phyloP scores from a whole-genome alignment of 2,329 filamentous ascomycete species.

The Fusarium mangiferae region DNA sequence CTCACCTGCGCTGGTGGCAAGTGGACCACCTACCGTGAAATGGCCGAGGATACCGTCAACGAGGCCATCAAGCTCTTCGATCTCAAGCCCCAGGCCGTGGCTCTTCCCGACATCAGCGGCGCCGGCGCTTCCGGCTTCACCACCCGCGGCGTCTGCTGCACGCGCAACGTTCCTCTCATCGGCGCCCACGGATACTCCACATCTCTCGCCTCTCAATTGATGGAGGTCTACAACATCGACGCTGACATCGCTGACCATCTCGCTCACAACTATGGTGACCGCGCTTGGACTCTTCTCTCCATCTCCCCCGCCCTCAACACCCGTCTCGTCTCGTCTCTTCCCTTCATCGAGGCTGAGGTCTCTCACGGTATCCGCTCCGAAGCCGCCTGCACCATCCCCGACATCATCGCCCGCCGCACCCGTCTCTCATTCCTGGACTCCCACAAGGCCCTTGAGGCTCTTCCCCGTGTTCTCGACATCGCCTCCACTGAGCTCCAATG shows the following conservation, averaged over 20 bases:
- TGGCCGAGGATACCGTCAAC: slow-evolving; percentile 88
- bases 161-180: slow-evolving; percentile 76
- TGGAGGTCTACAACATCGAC: slow-evolving; percentile 52
- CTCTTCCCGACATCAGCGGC: slow-evolving; percentile 73
- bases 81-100: slow-evolving; percentile 63
- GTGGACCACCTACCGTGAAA: slow-evolving; percentile 90
- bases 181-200: slow-evolving; percentile 77
- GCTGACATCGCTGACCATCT: slow-evolving; percentile 55
- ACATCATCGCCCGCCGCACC: slow-evolving; percentile 76
- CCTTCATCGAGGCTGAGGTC: slow-evolving; percentile 79
- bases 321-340: slow-evolving; percentile 73
- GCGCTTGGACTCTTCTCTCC: slow-evolving; percentile 77
- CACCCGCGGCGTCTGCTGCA: slow-evolving; percentile 78
- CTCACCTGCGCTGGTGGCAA: slow-evolving; percentile 86
- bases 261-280: slow-evolving; percentile 58
- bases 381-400: slow-evolving; percentile 77
- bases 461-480: slow-evolving; percentile 76
- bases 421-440: slow-evolving; percentile 81
- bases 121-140: slow-evolving; percentile 58
- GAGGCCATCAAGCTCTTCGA: slow-evolving; percentile 76
- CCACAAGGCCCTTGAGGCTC: slow-evolving; percentile 73
- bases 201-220: slow-evolving; percentile 48
- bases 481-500: slow-evolving; percentile 77
- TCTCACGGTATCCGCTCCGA: slow-evolving; percentile 78
- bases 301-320: slow-evolving; percentile 62